Base-by-base conservation (phyloP, 1,284 basidiomycete species). In the Rhodotorula sp. region DNA sequence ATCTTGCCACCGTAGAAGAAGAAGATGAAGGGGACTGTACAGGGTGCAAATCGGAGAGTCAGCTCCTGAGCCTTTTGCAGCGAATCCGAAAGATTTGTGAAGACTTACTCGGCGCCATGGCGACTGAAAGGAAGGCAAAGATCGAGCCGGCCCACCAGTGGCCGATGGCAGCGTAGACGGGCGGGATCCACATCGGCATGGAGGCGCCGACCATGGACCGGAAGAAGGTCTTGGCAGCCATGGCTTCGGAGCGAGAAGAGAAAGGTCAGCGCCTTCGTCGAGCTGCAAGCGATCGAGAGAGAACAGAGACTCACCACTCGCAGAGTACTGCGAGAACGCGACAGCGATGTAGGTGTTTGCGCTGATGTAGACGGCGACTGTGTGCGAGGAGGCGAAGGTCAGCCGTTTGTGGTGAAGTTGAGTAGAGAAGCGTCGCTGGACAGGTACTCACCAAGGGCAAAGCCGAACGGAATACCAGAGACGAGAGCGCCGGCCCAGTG, bases 221-320 rank as follows among this genome's bases (percentile, higher is more conserved):
- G 59, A 88, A 80, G 43, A 91, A 86, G 43, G 90, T 87, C 26
- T 88, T 89, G 47, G 89, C 86, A 0, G 89, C 88, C 54, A 89
- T 84, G 12, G 88, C 65, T 56, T 5, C 34, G 54, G 29, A 29
- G 10, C 2, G n/a, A 23, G 15, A 46, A 47, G 43, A 5, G 34
- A 7, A 7, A 48, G 59, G 21, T 8, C 15, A 15, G 14, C 16
- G 23, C 21, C 15, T 20, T 6, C 18, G 48, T 23, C 8, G 46
- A 34, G 21, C 21, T 47, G 26, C 21, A 10, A 3, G 15, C 16
- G 20, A 58, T 88, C 39, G 39, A 43, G n/a, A n/a, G n/a, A 43
- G 39, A 43, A 14, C 1, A 8, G 12, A 18, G 29, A 15, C 54
- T 56, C 26, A 56, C 54, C 54, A 69, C 85, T 87, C 0, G 89